A percentile compares a stretch with the other conserved stretches of the same genome.
phyloP scores from a whole-genome alignment of 805 yeast species.

The Maudiozyma serrabonitensis region DNA sequence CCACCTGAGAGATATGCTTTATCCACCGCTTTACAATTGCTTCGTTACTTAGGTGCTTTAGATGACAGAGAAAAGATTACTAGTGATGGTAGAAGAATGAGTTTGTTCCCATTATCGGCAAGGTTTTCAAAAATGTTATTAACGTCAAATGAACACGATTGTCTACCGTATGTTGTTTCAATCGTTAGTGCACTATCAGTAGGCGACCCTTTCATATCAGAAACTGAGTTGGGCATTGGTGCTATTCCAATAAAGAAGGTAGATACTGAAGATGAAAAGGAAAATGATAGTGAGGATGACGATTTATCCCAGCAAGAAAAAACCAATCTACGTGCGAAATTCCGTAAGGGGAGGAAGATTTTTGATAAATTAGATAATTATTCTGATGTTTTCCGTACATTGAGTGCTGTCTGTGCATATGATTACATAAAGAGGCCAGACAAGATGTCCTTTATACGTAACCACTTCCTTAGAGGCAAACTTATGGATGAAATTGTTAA shows the following conservation, averaged over 20 bases:
- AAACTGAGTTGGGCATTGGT: conserved; percentile 58
- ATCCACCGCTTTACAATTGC: conserved; percentile 52
- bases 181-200: conserved; percentile 87
- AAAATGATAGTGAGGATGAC: conserved; percentile 21
- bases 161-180: conserved; percentile 83
- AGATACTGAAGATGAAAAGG: conserved; percentile 9
- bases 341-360: conserved; percentile 45
- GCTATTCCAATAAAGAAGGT: conserved; percentile 6
- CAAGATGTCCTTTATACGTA: conserved; percentile 39
- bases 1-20: conserved; percentile 65
- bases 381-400: conserved; percentile 64
- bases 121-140: conserved; percentile 84
- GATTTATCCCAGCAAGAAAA: conserved; percentile 26
- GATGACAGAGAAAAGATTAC: conserved; percentile 48
- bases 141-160: conserved; percentile 76
- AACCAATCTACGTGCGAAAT: conserved; percentile 36
- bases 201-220: conserved; percentile 80
- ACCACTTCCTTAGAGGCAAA: conserved; percentile 67
- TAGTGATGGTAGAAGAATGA: conserved; percentile 74
- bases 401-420: conserved; percentile 80
- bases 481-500: conserved; percentile 78
- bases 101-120: conserved; percentile 87
- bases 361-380: conserved; percentile 60
- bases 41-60: conserved; percentile 73
- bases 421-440: conserved; percentile 56